Evolutionary conservation across 768 basidiomycete species (phyloP).

Genomic region (Trametes meyenii): DNA sequence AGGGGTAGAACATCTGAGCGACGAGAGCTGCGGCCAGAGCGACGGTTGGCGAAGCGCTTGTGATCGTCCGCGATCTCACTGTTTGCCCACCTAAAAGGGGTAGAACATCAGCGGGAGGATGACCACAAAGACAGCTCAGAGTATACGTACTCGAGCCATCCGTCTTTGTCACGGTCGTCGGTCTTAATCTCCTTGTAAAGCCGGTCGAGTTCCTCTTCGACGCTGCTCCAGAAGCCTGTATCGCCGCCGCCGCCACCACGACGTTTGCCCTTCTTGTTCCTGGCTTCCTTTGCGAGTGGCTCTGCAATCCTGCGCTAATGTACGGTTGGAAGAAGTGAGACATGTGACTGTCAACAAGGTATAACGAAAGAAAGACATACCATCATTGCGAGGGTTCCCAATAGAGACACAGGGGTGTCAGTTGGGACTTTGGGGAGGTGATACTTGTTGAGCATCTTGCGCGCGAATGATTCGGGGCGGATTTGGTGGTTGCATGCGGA

Average conservation of each 20-base stretch:
- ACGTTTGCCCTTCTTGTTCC: background rate
- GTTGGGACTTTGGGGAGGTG: background rate
- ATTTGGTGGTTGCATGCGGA: background rate
- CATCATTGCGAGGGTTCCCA: background rate
- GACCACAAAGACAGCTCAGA: too few relatives aligned
- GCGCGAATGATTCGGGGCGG: background rate
- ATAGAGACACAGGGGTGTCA: background rate
- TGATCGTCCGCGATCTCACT: too few relatives aligned
- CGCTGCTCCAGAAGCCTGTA: background rate
- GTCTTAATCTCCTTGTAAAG: background rate
- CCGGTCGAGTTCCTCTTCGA: background rate
- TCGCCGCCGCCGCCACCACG: background rate
- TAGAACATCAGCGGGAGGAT: too few relatives aligned
- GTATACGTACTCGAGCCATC: background rate
- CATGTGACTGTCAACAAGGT: background rate
- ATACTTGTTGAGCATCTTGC: background rate
- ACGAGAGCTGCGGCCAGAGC: too few relatives aligned
- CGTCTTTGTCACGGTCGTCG: background rate
- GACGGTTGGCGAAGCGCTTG: too few relatives aligned
- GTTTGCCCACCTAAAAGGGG: too few relatives aligned
- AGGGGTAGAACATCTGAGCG: too few relatives aligned
- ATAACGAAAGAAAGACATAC: background rate
- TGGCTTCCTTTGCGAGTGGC: background rate
- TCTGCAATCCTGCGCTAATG: background rate
- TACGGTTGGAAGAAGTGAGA: too few relatives aligned